Base-by-base conservation (phyloP, 1,139 yeast species). In the Taphrina wiesneri region DNA sequence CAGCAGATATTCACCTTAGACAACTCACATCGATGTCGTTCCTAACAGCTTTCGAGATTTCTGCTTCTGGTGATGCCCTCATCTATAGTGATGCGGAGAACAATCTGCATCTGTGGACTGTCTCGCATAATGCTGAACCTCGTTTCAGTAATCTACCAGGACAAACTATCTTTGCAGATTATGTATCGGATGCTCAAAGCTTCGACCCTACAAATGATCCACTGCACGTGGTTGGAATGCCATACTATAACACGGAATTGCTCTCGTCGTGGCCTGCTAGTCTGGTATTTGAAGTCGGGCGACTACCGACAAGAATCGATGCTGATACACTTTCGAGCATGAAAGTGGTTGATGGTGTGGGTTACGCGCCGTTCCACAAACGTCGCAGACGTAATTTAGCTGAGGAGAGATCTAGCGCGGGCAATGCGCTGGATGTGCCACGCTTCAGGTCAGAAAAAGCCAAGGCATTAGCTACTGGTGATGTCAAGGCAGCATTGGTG, bases 51-150 rank as follows among this genome's bases (percentile, higher is more conserved):
- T 77, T 90, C 70, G 88, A 86, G 68, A 76, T 92, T 2, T 86
- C 96, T 26, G 82, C 87, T 1, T 86, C 90, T 49, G 99, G 98
- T 28, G 96, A 91, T 70, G 87, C 82, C 72, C 74, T 92, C 61
- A 83, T 86, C 7, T 82, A 92, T 67, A 81, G 84, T 32, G 98
- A 91, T 72, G 83, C 82, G 13, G 81, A 80, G 70, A 85, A 88
- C 32, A 79, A 81, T 54, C 72, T 91, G 47, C 92, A 88, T 71
- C 76, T 90, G n/a, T 93, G 98, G 97, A 80, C 87, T 2, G 79
- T 80, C 61, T 71, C 69, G 63, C 73, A 69, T 34, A 51, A 51
- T 36, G 32, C 23, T 46, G 71, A 72, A 67, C 77, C 73, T 41
- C 79, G 74, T 73, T 83, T 81, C 74, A 80, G 81, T 62, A 82